Evolutionary conservation across 805 yeast genomes (phyloP).

Genomic region (Wickerhamia fluorescens): DNA sequence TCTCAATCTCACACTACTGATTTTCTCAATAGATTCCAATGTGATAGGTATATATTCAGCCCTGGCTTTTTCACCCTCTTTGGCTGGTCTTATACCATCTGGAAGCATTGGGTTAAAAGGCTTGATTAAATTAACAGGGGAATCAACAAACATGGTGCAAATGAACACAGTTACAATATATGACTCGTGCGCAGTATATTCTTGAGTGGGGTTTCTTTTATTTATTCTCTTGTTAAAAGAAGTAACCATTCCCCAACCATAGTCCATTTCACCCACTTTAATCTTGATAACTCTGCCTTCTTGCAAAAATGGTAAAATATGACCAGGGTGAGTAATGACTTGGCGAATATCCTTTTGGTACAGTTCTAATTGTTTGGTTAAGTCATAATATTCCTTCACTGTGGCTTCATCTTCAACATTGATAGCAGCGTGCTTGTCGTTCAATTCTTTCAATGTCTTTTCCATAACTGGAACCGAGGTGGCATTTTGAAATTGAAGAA

Average conservation of each 20-base stretch:
- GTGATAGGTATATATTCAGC: constrained; percentile 83
- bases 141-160: constrained; percentile 66
- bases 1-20: constrained; percentile 75
- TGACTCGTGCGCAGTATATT: constrained; percentile 78
- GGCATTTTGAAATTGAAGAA: constrained; percentile 91
- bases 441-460: constrained; percentile 49
- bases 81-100: constrained; percentile 83
- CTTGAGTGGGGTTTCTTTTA: constrained; percentile 51
- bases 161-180: constrained; percentile 83
- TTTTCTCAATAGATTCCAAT: constrained; percentile 60
- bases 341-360: constrained; percentile 74
- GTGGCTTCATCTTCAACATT: constrained; percentile 55
- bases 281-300: constrained; percentile 81
- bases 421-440: constrained; percentile 40
- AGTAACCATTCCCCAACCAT: constrained; percentile 96
- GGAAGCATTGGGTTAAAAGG: constrained; percentile 74
- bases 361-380: constrained; percentile 60
- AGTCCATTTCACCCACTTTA: constrained; percentile 54
- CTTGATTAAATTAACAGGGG: constrained; percentile 78
- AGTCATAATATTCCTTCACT: constrained; percentile 76
- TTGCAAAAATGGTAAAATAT: constrained; percentile 75
- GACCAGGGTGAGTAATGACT: constrained; percentile 86
- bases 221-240: constrained; percentile 64
- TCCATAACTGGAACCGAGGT: constrained; percentile 85
- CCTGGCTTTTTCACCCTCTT: constrained; percentile 59